phyloP scores from a whole-genome alignment of 192 early-diverging fungal species.

The Coemansia sp. region DNA sequence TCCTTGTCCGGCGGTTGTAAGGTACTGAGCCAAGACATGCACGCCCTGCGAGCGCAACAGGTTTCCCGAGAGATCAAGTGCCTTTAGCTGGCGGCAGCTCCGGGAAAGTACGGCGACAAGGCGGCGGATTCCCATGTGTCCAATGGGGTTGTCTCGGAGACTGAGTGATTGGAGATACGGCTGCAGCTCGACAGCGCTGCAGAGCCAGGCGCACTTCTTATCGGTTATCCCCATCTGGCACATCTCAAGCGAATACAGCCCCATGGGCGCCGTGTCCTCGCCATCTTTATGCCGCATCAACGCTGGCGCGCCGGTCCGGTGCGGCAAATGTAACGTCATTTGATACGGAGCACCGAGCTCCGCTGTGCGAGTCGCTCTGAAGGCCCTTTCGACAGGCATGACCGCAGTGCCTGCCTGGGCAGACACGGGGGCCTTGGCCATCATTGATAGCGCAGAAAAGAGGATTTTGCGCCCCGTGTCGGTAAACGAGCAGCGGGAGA shows the following conservation, averaged over 20 bases:
- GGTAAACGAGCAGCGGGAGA: slow-evolving; percentile 27
- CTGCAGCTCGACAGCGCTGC: slow-evolving; percentile 17
- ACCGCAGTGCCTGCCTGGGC: background rate
- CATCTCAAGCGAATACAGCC: slow-evolving; percentile 20
- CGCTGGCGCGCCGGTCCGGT: background rate
- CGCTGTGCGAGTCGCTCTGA: background rate
- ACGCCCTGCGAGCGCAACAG: slow-evolving; percentile 16
- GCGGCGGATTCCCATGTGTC: background rate
- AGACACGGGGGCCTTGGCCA: slow-evolving; percentile 7
- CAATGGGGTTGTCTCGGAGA: slow-evolving; percentile 26
- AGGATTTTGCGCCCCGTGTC: slow-evolving; percentile 23
- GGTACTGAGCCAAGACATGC: slow-evolving; percentile 9
- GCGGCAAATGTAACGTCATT: background rate
- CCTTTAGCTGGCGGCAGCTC: slow-evolving; percentile 10
- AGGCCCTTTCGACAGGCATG: background rate
- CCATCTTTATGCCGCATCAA: background rate
- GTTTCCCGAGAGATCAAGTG: slow-evolving; percentile 28
- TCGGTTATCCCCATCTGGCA: slow-evolving; percentile 17
- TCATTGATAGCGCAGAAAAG: slow-evolving; percentile 29
- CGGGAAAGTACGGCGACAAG: slow-evolving; percentile 6
- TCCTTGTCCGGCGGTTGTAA: background rate
- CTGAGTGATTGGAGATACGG: slow-evolving; percentile 21
- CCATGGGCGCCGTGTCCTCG: slow-evolving; percentile 9
- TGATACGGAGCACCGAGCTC: background rate
- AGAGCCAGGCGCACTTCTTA: slow-evolving; percentile 5